Evolutionary conservation across 441 rosid genomes (phyloP).

Genomic region (Monsonia emarginata): DNA sequence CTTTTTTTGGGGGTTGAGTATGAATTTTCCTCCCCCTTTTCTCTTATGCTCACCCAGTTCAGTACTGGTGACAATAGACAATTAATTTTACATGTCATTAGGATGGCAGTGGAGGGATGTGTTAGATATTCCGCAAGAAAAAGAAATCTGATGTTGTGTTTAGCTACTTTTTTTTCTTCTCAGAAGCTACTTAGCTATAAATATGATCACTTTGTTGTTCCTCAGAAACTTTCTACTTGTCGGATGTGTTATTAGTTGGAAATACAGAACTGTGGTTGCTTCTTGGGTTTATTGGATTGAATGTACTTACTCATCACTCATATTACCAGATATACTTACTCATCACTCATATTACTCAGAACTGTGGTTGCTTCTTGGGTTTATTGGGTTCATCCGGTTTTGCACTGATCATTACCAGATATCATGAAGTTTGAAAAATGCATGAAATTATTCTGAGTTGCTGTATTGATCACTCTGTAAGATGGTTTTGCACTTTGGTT

Average conservation of each 20-base stretch:
- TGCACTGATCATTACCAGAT: too few species aligned
- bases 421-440: too few species aligned
- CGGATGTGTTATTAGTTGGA: too few species aligned
- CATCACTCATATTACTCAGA: too few species aligned
- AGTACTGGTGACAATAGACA: conserved; percentile 1
- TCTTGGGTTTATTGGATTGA: not conserved
- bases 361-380: too few species aligned
- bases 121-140: not conserved
- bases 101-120: conserved; percentile 1
- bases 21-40: not conserved
- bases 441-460: too few species aligned
- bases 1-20: not conserved
- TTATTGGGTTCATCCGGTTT: too few species aligned
- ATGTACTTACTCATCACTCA: too few species aligned
- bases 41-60: not conserved
- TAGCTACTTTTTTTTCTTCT: not conserved
- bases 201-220: not conserved
- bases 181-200: not conserved
- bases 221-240: too few species aligned
- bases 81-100: not conserved
- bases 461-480: too few species aligned
- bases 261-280: not conserved
- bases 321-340: too few species aligned
- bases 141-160: not conserved
- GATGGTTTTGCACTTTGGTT: too few species aligned